Percentiles rank a stretch among this genome's conserved stretches.
phyloP scores from a whole-genome alignment of 495 filamentous ascomycete species.

The Tuber calosporum region DNA sequence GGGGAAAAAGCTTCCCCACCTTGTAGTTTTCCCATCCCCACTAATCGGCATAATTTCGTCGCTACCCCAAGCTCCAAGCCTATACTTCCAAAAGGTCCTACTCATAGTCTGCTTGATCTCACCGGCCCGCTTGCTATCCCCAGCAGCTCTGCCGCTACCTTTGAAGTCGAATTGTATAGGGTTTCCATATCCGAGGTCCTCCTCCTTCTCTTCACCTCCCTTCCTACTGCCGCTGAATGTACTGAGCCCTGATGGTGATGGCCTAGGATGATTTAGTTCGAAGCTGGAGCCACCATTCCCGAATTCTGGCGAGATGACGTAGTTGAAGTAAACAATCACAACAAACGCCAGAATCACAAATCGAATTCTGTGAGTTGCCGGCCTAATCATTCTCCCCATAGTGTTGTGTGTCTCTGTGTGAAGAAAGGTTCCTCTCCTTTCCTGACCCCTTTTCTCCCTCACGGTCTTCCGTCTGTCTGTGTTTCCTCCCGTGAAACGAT shows the following conservation, averaged over 20 bases:
- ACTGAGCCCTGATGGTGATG: constrained; percentile 8
- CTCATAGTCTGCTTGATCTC: constrained; percentile 43
- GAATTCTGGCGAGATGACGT: constrained; percentile 32
- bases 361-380: neutral
- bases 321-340: constrained; percentile 28
- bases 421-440: neutral
- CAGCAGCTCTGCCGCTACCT: constrained; percentile 44
- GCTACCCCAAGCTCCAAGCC: constrained; percentile 36
- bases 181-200: neutral
- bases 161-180: constrained; percentile 36
- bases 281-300: constrained; percentile 30
- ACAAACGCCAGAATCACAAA: constrained; percentile 23
- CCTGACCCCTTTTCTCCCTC: neutral
- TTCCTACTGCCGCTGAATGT: constrained; percentile 7
- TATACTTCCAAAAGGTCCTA: constrained; percentile 41
- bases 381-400: constrained; percentile 1
- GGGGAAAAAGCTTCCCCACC: constrained; percentile 6
- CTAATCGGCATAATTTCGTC: constrained; percentile 39
- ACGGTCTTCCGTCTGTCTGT: neutral
- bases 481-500: neutral
- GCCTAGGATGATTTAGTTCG: neutral
- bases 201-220: constrained; percentile 16
- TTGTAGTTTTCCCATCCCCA: constrained; percentile 32
- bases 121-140: constrained; percentile 51
- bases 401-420: neutral